Conservation (phyloP, 2,329 filamentous ascomycete species). For the Cyphellophora attinorum region DNA sequence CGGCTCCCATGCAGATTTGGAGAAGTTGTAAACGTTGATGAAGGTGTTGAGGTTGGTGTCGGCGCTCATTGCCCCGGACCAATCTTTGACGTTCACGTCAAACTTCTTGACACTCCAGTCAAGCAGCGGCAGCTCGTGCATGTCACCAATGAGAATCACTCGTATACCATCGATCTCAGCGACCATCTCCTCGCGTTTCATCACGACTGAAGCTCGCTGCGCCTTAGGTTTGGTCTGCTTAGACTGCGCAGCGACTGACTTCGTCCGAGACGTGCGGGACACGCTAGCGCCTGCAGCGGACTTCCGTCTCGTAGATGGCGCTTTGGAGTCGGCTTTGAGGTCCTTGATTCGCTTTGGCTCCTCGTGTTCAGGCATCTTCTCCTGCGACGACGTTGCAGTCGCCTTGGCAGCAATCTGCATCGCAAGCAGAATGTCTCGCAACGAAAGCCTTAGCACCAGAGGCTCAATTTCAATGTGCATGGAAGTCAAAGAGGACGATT, state of each 20-base stretch:
- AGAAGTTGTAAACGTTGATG: constrained; percentile 97
- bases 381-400: constrained; percentile 40
- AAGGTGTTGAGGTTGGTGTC: constrained; percentile 90
- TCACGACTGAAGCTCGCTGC: constrained; percentile 39
- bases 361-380: constrained; percentile 37
- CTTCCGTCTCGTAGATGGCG: constrained; percentile 35
- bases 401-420: constrained; percentile 92
- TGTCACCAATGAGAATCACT: constrained; percentile 86
- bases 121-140: constrained; percentile 89
- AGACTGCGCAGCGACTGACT: constrained; percentile 1
- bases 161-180: constrained; percentile 79
- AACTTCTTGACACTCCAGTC: constrained; percentile 92
- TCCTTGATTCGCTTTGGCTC: constrained; percentile 43
- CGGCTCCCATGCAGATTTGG: constrained; percentile 97
- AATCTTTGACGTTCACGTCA: constrained; percentile 73
- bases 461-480: constrained; percentile 87
- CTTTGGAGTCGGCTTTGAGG: constrained; percentile 23
- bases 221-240: constrained; percentile 37
- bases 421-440: constrained; percentile 88
- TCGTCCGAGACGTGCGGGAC: constrained; percentile 26
- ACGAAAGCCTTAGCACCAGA: constrained; percentile 76
- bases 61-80: constrained; percentile 78
- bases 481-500: constrained; percentile 55
- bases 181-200: constrained; percentile 71
- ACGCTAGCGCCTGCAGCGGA: constrained; percentile 36